Evolutionary conservation across 2,329 filamentous ascomycete species (phyloP), one percentile per base, ranked within the genome.

Genomic region (Emericellopsis cladophorae): DNA sequence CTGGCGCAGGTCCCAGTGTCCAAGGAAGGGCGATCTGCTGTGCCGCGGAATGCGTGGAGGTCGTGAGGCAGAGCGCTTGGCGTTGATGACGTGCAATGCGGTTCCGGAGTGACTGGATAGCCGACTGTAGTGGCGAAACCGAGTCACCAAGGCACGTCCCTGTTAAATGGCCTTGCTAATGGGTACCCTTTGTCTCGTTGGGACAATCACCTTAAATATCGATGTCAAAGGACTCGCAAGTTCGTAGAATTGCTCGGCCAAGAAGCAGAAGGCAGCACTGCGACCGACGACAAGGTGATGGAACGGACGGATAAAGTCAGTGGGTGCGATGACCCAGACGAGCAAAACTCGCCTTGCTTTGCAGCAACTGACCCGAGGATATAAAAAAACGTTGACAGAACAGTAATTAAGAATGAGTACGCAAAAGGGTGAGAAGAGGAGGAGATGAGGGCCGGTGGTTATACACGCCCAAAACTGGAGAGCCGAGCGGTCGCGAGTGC

Each of bases 331-430:
- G 26, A 40, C 39, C 39, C 39, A 40, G 39, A 40, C 39, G 39
- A 40, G 31, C 31, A 40, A 22, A 22, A 31, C 39, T 40, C 39
- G 39, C 39, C 39, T 24, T 40, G 39, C 31, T 23, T 40, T 35
- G 16, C 31, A 40, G 39, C 39, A 40, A 18, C 39, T 40, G 39
- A 33, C 39, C 22, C 23, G n/a, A 21, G 4, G n/a, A 35, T 10
- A 35, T 3, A 29, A 21, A 11, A 21, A 15, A 9, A 14, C 32
- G 9, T 8, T 15, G 32, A 15, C 32, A 35, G n/a, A 15, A 9
- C 32, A 35, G n/a, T 15, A 21, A 35, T 15, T 35, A 15, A 35
- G 9, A 9, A 35, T 9, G n/a, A 15, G 9, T 9, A 21, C 8
- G n/a, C 8, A 35, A 12, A 15, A 35, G n/a, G n/a, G 32, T 9